A percentile compares a stretch with the other conserved stretches of the same genome.
phyloP scores from a whole-genome alignment of 352 stramenopile genomes.

The Peronospora farinosa region DNA sequence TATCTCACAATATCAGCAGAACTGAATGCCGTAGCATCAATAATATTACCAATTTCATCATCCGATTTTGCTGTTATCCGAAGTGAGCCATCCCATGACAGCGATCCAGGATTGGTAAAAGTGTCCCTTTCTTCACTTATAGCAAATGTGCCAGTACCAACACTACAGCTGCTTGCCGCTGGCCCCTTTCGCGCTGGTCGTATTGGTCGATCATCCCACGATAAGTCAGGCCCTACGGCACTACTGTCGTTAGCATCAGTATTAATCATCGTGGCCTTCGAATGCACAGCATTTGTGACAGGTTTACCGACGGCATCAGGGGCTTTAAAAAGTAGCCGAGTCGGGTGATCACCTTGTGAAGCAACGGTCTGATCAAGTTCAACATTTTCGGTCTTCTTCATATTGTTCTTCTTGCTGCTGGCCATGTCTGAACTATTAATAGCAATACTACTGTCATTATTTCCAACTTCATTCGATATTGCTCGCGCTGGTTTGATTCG shows the following conservation, averaged over 20 bases:
- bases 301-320: not conserved
- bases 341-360: not conserved
- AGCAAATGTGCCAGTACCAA: not conserved
- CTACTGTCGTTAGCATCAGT: not conserved
- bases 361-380: not conserved
- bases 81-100: not conserved
- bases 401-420: not conserved
- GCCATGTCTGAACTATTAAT: not conserved
- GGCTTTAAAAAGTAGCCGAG: not conserved
- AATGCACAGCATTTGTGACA: not conserved
- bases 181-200: not conserved
- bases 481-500: not conserved
- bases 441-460: not conserved
- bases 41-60: not conserved
- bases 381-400: not conserved
- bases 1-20: not conserved
- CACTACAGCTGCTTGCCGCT: not conserved
- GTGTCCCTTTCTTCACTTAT: not conserved
- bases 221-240: not conserved
- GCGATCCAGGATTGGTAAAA: not conserved
- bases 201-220: conserved; percentile 4
- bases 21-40: not conserved
- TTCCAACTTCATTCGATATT: not conserved
- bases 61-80: not conserved
- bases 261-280: not conserved